Conservation (phyloP, 306 rosid genomes). For the Pterocarpus macrocarpus region DNA sequence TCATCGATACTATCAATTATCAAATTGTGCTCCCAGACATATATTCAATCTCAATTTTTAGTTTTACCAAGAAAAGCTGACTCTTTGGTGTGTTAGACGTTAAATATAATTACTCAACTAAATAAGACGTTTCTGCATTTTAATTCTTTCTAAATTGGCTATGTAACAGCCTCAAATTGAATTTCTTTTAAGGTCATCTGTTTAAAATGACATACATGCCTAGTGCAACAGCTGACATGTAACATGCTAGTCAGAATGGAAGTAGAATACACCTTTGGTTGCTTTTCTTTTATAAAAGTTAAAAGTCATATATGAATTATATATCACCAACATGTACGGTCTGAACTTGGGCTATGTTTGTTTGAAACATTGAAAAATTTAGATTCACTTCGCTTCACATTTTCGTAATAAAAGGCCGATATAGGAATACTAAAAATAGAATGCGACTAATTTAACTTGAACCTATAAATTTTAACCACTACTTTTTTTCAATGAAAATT, state of each 20-base stretch:
- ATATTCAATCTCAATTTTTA: neutral
- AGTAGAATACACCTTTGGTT: neutral
- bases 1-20: neutral
- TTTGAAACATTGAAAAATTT: neutral
- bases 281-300: neutral
- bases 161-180: constrained; percentile 1
- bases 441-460: neutral
- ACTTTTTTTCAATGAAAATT: too few species aligned
- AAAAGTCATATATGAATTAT: neutral
- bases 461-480: too few species aligned
- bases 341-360: neutral
- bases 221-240: neutral
- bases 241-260: neutral
- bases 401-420: neutral
- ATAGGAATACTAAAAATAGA: neutral
- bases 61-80: neutral
- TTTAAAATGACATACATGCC: neutral
- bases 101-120: neutral
- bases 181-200: neutral
- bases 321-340: neutral
- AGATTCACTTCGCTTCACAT: neutral
- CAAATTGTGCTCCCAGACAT: neutral
- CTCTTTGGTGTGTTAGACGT: neutral
- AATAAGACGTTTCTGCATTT: neutral
- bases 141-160: neutral